phyloP scores from a whole-genome alignment of 1,139 yeast species.

The Arxiozyma bovina region DNA sequence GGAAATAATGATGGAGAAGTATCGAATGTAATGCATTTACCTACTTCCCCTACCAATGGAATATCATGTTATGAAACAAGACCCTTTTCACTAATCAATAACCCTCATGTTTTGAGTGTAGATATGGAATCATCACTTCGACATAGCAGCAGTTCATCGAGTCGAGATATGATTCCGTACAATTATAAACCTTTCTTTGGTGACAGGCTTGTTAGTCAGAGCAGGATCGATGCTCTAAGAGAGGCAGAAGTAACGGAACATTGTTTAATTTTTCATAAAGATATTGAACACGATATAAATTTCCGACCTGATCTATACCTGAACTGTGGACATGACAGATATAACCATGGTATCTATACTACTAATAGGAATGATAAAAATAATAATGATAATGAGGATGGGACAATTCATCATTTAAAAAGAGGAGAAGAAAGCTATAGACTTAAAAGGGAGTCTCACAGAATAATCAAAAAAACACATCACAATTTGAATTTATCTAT shows the following conservation, averaged over 20 bases:
- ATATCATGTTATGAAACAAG: background rate
- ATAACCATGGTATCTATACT: background rate
- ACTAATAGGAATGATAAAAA: too few species aligned
- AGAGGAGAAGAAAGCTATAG: background rate
- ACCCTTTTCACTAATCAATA: too few species aligned
- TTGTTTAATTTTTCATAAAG: constrained; percentile 24
- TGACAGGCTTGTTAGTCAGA: constrained; percentile 18
- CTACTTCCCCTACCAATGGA: background rate
- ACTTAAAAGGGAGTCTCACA: background rate
- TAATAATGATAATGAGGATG: background rate
- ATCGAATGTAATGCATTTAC: background rate
- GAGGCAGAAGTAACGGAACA: constrained; percentile 27
- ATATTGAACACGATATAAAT: constrained; percentile 7
- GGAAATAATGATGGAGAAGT: background rate
- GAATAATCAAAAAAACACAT: background rate
- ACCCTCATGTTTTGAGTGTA: background rate
- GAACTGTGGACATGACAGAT: constrained; percentile 18
- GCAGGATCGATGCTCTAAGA: constrained; percentile 16
- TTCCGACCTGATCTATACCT: constrained; percentile 24
- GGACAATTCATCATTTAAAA: background rate
- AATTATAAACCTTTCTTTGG: constrained; percentile 21
- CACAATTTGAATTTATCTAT: background rate
- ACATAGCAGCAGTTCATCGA: background rate
- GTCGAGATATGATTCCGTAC: constrained; percentile 7
- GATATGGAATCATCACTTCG: background rate